A percentile compares a stretch with the other conserved stretches of the same genome.
Conservation (phyloP, 2,329 filamentous ascomycete genomes). For the Zalaria obscura region DNA sequence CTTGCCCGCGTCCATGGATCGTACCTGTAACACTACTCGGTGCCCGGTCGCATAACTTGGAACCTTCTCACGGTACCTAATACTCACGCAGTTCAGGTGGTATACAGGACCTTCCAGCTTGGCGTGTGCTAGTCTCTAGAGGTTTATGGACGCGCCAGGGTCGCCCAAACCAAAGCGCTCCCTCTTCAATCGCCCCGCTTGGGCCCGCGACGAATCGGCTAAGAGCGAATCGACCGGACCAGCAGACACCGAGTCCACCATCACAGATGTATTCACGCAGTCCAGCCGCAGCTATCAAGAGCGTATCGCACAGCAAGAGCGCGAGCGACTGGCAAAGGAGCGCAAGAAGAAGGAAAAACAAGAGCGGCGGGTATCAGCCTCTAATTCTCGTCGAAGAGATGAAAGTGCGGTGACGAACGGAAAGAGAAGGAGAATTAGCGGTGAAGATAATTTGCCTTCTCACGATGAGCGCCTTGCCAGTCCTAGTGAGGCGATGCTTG, state of each 20-base stretch:
- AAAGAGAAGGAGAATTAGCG: conserved; percentile 15
- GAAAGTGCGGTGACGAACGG: neutral
- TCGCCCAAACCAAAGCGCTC: conserved; percentile 3
- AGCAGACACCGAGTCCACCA: neutral
- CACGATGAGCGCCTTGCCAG: too few species aligned
- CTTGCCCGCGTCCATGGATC: too few species aligned
- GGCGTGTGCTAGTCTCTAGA: too few species aligned
- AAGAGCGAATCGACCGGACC: neutral
- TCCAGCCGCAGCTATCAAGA: conserved; percentile 22
- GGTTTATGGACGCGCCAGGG: too few species aligned
- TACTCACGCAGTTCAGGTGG: too few species aligned
- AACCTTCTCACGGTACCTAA: too few species aligned
- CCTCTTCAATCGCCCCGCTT: conserved; percentile 7
- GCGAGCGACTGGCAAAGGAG: conserved; percentile 14
- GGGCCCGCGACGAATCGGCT: neutral
- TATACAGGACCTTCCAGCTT: too few species aligned
- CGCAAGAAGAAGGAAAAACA: conserved; percentile 11
- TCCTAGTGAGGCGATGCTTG: conserved; percentile 2
- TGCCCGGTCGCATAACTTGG: too few species aligned
- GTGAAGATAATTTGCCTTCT: conserved; percentile 1
- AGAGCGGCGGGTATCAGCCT: neutral
- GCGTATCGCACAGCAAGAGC: conserved; percentile 23
- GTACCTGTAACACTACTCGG: too few species aligned
- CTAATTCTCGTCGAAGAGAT: neutral
- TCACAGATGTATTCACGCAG: conserved; percentile 28